Evolutionary conservation across 805 yeast genomes (phyloP).

Genomic region (Candida schatavii): DNA sequence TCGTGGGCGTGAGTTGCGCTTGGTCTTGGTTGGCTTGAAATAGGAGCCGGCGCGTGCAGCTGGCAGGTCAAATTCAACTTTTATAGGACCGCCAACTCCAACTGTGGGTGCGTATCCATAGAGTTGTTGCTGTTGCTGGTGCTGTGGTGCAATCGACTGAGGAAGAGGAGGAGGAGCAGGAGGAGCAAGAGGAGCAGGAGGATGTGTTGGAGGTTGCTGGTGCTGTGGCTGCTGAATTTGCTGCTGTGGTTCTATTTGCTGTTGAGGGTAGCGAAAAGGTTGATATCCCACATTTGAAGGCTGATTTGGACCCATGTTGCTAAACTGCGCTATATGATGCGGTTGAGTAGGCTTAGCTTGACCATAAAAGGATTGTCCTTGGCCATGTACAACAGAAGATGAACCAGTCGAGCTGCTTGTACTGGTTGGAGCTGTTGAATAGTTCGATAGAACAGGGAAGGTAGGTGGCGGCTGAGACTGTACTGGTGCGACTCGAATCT

Average conservation of each 20-base stretch:
- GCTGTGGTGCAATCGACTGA: slow-evolving; percentile 6
- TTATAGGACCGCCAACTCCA: background rate
- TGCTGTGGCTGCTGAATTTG: background rate
- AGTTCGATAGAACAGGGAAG: too few species aligned
- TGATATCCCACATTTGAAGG: too few species aligned
- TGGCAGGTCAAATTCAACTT: too few species aligned
- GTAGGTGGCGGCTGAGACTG: too few species aligned
- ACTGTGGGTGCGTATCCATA: background rate
- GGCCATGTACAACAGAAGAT: too few species aligned
- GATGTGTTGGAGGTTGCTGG: background rate
- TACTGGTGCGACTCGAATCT: too few species aligned
- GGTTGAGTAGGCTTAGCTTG: too few species aligned
- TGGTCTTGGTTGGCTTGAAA: slow-evolving; percentile 37
- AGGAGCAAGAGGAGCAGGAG: background rate
- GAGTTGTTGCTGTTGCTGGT: slow-evolving; percentile 6
- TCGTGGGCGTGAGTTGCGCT: slow-evolving; percentile 34
- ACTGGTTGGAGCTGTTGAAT: too few species aligned
- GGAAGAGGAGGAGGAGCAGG: slow-evolving; percentile 7
- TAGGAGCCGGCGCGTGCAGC: slow-evolving; percentile 5
- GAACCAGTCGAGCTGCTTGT: too few species aligned
- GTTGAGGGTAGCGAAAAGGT: slow-evolving; percentile 2
- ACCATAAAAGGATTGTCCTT: too few species aligned
- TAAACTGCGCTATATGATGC: too few species aligned
- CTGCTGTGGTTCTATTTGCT: background rate
- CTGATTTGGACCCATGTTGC: too few species aligned